A percentile compares a stretch with the other conserved stretches of the same genome.
phyloP scores from a whole-genome alignment of 306 rosid genomes.

The Abrus precatorius region DNA sequence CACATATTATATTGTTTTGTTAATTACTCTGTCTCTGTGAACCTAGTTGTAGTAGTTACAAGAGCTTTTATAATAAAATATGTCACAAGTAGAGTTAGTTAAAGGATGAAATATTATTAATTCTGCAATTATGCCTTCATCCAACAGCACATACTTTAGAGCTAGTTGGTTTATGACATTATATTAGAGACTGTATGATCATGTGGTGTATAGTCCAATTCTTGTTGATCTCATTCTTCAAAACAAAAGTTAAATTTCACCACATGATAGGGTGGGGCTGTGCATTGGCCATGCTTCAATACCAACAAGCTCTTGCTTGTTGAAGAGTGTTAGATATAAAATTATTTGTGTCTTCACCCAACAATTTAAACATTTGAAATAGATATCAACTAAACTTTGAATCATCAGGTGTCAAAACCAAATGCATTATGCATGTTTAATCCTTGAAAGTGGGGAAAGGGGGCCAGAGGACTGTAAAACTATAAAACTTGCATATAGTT shows the following conservation, averaged over 20 bases:
- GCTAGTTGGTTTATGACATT: neutral
- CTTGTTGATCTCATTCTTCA: neutral
- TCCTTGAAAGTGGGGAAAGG: conserved; percentile 30
- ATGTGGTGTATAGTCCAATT: too few relatives aligned
- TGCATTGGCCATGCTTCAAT: neutral
- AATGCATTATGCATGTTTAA: neutral
- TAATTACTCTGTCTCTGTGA: neutral
- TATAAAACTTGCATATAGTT: neutral
- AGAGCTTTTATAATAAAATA: neutral
- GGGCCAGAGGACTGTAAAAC: neutral
- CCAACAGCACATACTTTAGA: neutral
- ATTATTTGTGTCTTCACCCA: neutral
- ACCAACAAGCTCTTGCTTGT: neutral
- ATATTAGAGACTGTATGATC: neutral
- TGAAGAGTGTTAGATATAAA: neutral
- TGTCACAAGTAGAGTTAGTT: neutral
- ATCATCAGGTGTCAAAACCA: conserved; percentile 9
- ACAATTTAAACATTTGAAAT: conserved; percentile 9
- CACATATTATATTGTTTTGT: conserved; percentile 10
- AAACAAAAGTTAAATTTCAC: neutral
- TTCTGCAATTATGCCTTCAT: neutral
- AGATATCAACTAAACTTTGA: neutral
- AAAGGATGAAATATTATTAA: neutral
- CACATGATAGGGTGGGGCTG: neutral
- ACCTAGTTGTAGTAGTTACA: conserved; percentile 4